Base-by-base conservation (phyloP, 2,329 filamentous ascomycete species). In the Alternaria sp. region DNA sequence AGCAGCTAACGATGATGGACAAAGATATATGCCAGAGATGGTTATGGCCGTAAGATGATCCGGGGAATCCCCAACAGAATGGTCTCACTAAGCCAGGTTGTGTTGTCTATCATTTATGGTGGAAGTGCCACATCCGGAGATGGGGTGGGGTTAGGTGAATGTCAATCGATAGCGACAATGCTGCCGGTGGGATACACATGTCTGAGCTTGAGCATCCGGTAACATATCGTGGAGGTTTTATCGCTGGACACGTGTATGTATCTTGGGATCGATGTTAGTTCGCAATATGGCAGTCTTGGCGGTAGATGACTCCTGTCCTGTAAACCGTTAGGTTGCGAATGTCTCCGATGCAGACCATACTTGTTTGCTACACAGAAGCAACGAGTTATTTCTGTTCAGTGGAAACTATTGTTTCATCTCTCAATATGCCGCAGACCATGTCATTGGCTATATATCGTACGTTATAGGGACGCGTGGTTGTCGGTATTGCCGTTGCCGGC, bases 401-500 rank as follows among this genome's bases (percentile, higher is more conserved):
- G 9, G 14, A 27, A 16, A 50, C 20, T 11, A 36, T 22, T 8
- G 18, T 50, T 4, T 38, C 30, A 34, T 5, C 30, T 36, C 5
- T 38, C 4, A 25, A 25, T 38, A 11, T 50, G 25, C 46, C 46
- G 38, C 9, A 18, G 32, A 30, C 46, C 46, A 27, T 22, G 46
- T 50, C 46, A 22, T 25, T 32, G 38, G 25, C 22, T 56, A 56
- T 60, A 60, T 32, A 41, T 36, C 32, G 53, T 16, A 41, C 27
- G 38, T 36, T 60, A 56, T 45, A 56, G 43, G 52, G 57, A 60
- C 57, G 57, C 57, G 52, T 60, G 27, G 57, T 60, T 41, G 46
- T 50, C 45, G 52, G 57, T 36, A 22, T 16, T 9, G 20, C 30
- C 30, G 20, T 34, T 30, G 32, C 12, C 46, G 46, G 46, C 46